Evolutionary conservation across 768 basidiomycete species (phyloP), one percentile per base, ranked within the genome.

Genomic region (Lactarius psammicola): DNA sequence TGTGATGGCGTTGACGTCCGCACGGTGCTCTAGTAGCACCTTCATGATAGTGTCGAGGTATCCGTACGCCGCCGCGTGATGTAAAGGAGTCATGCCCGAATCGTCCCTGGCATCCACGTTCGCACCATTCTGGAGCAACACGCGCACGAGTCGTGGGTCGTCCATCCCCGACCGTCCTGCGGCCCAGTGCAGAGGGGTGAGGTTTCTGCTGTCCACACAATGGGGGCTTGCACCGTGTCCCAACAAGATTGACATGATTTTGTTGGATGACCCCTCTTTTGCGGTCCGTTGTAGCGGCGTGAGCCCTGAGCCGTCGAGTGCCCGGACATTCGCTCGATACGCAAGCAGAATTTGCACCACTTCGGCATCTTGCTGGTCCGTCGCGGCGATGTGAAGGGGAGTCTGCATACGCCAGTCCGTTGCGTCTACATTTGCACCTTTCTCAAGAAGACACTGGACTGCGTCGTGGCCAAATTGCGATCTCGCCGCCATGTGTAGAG

Each of bases 81-180:
- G 62, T 31, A 63, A 56, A 40, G 62, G 38, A 6, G 62, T 63
- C 62, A 56, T 56, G 10, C 56, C 62, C 6, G 40, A 44, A 31
- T 58, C 38, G 56, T 63, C 62, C 18, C 30, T 30, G 4, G 42
- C 42, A 28, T 63, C 28, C 17, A 46, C 31, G 23, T 56, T 8
- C 5, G 62, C 62, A 33, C 62, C 62, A n/a, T 58, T 31, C 34
- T 34, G 36, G 9, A 63, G 31, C 44, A 63, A 26, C 40, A 46
- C 44, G 26, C 55, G 42, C n/a, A 33, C 40, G 9, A 23, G 1
- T 15, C 59, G 40, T 23, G 59, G 59, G 30, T 46, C 59, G 1
- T 30, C 40, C 30, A 0, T 8, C 18, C 18, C 15, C 4, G 7
- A 2, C 26, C 18, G 30, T n/a, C 28, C 42, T 13, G 55, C 55